These are phyloP conservation scores for Spergularia azorica DNA, from an alignment of 179 eudicot genomes.

Conservation along the genomic window DNA sequence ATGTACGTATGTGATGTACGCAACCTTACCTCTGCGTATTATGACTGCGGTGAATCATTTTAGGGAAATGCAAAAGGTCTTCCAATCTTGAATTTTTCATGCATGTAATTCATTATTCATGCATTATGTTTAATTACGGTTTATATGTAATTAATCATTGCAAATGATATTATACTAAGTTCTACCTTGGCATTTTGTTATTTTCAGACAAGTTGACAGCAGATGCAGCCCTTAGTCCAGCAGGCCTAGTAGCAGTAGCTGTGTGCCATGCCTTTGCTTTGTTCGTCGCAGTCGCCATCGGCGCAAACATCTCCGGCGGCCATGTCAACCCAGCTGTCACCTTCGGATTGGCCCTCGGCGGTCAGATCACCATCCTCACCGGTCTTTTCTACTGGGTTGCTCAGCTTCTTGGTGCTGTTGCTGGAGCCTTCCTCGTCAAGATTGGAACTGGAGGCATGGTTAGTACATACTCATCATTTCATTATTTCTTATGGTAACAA, in stretches of 20 bases:
- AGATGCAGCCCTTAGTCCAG: slow-evolving; percentile 65
- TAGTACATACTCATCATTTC: background rate
- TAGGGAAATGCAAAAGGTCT: no score
- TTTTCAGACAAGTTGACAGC: slow-evolving; percentile 62
- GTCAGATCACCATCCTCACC: slow-evolving; percentile 80
- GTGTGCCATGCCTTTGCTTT: slow-evolving; percentile 71
- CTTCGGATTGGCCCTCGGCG: slow-evolving; percentile 80
- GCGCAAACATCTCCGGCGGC: slow-evolving; percentile 85
- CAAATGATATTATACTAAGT: background rate
- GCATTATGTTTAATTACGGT: no score
- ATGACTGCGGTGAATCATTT: no score
- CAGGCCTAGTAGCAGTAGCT: slow-evolving; percentile 72
- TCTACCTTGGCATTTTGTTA: background rate
- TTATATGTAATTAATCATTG: no score
- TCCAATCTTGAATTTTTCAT: no score
- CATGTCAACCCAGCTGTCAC: slow-evolving; percentile 92
- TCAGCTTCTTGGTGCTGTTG: slow-evolving; percentile 66
- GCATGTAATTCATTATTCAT: no score
- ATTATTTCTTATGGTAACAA: background rate
- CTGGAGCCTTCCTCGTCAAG: slow-evolving; percentile 62
- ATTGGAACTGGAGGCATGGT: slow-evolving; percentile 70
- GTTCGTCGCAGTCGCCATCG: slow-evolving; percentile 71
- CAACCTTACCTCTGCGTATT: no score
- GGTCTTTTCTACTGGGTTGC: slow-evolving; percentile 78
- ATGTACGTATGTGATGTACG: no score